Base-by-base conservation (phyloP, 495 filamentous ascomycete genomes). In the Neurospora sp. region DNA sequence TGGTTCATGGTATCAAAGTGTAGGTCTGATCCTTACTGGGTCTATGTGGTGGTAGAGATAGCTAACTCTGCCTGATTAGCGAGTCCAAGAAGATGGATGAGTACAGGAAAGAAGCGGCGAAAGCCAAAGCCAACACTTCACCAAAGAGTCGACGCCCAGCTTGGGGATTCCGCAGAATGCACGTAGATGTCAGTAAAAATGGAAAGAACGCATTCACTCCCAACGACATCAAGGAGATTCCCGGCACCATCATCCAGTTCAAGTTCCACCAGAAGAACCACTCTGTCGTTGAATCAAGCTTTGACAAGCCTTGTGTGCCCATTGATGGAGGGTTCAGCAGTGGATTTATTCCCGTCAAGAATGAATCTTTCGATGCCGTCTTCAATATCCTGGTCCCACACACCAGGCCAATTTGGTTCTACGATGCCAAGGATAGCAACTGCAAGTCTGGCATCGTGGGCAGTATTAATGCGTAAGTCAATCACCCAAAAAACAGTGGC, bases 401-500 rank as follows among this genome's bases (percentile, higher is more conserved):
- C 71, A 79, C 77, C 19, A 83, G 83, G 62, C 88, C 89, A 1
- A 80, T 86, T 69, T 90, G 88, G 88, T 88, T 88, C 77, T 90
- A 89, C 83, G 89, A 88, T 74, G 84, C 78, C 2, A 77, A 71
- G 5, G 78, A 78, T 59, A 81, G 74, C 4, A 85, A 87, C 75
- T 86, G 85, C 73, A 79, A 84, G 59, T 73, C 76, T 2, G 84
- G 83, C 69, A 85, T 85, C 83, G 83, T 84, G 5, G 82, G 83
- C 38, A 74, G 73, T 38, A 79, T 85, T 74, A 85, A 85, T 69
- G 84, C 84, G 39, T 75, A 70, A 39, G 75, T 72, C 13, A 15
- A 34, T 11, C 3, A 24, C 7, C 1, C 7, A 40, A 8, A 15
- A 28, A 11, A 8, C 31, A 24, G 13, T 40, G 6, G 21, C 5